phyloP scores from a whole-genome alignment of 2,329 filamentous ascomycete species.

The Hortaea werneckii region DNA sequence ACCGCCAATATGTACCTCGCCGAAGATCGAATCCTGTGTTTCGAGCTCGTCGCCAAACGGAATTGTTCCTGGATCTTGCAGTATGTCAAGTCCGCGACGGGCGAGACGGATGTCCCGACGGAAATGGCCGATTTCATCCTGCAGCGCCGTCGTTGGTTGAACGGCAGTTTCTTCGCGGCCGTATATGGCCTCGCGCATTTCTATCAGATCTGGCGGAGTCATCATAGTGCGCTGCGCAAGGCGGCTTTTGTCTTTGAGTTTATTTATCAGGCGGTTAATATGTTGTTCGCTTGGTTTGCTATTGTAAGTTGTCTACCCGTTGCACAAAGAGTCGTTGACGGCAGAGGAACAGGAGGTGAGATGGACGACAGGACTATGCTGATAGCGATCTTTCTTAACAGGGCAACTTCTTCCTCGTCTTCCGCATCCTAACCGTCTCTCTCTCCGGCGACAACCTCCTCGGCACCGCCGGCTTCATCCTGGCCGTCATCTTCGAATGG shows the following conservation, averaged over 20 bases:
- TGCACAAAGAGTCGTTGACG: background rate
- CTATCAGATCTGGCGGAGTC: constrained; percentile 88
- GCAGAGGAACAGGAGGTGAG: background rate
- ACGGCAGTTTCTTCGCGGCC: constrained; percentile 96
- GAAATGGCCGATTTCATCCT: constrained; percentile 90
- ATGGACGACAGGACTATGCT: background rate
- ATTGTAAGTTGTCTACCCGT: constrained; percentile 45
- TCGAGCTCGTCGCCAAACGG: constrained; percentile 93
- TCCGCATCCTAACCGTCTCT: constrained; percentile 88
- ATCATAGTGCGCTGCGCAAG: constrained; percentile 80
- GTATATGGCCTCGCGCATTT: constrained; percentile 93
- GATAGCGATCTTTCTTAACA: constrained; percentile 10
- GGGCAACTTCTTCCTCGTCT: constrained; percentile 97
- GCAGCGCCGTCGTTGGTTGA: constrained; percentile 92
- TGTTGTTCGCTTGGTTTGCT: constrained; percentile 98
- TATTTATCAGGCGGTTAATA: constrained; percentile 85
- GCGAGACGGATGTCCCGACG: constrained; percentile 94
- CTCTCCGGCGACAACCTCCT: constrained; percentile 60
- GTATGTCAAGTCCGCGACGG: constrained; percentile 94
- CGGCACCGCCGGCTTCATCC: constrained; percentile 64
- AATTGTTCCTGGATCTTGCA: constrained; percentile 97
- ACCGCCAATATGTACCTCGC: constrained; percentile 99
- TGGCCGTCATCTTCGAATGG: constrained; percentile 92
- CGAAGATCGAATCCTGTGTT: constrained; percentile 97
- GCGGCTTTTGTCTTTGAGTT: constrained; percentile 88